A percentile compares a stretch with the other conserved stretches of the same genome.
Evolutionary conservation across 805 yeast genomes (phyloP).

Genomic region (Sungouiella thailandica): DNA sequence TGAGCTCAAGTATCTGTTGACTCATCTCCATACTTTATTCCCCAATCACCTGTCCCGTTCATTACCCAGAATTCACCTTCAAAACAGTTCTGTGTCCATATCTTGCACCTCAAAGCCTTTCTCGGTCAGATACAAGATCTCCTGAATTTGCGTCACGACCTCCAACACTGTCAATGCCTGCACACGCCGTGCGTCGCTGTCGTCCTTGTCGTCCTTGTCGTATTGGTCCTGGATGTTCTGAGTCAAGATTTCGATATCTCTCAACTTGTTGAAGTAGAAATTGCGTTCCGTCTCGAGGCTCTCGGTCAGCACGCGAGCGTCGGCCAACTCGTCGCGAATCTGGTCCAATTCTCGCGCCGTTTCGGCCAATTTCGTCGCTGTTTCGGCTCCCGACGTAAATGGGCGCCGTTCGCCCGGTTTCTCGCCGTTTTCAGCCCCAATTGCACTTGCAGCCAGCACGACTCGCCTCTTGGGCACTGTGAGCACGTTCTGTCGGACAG

Average conservation of each 20-base stretch:
- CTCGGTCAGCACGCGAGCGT: constrained; percentile 55
- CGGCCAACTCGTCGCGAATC: constrained; percentile 49
- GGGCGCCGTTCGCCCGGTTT: not conserved
- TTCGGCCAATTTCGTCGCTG: constrained; percentile 42
- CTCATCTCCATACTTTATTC: no score
- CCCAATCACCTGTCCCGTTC: no score
- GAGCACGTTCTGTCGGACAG: constrained; percentile 2
- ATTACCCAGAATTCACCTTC: no score
- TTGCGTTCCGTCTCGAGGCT: constrained; percentile 78
- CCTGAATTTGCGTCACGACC: constrained; percentile 55
- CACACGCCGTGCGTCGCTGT: constrained; percentile 37
- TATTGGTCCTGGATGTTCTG: constrained; percentile 42
- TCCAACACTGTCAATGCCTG: constrained; percentile 22
- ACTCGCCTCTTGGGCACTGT: constrained; percentile 18
- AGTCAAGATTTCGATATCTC: constrained; percentile 80
- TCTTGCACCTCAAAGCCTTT: constrained; percentile 65
- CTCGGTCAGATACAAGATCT: constrained; percentile 72
- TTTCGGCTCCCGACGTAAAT: constrained; percentile 1
- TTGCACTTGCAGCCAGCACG: constrained; percentile 2
- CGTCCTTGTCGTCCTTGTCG: constrained; percentile 7
- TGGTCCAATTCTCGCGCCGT: constrained; percentile 36
- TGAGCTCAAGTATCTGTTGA: no score
- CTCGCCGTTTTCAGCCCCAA: not conserved
- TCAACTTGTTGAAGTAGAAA: constrained; percentile 82
- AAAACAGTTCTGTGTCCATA: constrained; percentile 20